Evolutionary conservation across 2,329 filamentous ascomycete species (phyloP).

Genomic region (Dactylellina parvicollis): DNA sequence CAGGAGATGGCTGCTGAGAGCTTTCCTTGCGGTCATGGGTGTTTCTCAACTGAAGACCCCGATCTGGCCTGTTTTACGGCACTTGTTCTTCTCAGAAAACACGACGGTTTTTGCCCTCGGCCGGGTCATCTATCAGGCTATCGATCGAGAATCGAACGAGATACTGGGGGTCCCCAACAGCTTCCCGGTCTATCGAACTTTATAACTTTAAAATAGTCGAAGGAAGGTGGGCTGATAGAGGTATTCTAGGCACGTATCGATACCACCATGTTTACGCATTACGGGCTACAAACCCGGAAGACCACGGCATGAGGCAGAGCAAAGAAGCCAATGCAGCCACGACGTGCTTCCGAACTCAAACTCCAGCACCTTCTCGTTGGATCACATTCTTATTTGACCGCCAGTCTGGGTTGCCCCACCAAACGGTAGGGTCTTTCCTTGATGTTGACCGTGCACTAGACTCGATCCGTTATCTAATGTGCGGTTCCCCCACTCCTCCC

Average conservation of each 20-base stretch:
- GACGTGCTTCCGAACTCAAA: constrained; percentile 48
- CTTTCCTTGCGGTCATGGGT: constrained; percentile 38
- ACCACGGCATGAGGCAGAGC: constrained; percentile 12
- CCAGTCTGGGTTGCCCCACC: constrained; percentile 50
- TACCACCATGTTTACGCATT: constrained; percentile 26
- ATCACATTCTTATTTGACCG: constrained; percentile 53
- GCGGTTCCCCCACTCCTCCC: constrained; percentile 45
- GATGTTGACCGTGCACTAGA: constrained; percentile 39
- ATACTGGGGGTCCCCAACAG: background rate
- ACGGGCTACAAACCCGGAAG: constrained; percentile 32
- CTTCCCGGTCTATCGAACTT: background rate
- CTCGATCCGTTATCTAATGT: constrained; percentile 48
- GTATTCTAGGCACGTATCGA: constrained; percentile 38
- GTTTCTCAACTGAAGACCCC: constrained; percentile 51
- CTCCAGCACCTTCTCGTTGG: constrained; percentile 52
- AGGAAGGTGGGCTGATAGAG: constrained; percentile 34
- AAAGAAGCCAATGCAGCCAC: constrained; percentile 42
- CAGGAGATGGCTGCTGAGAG: constrained; percentile 31
- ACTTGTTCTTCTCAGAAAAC: constrained; percentile 16
- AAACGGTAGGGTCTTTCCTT: constrained; percentile 36
- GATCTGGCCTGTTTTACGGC: constrained; percentile 29
- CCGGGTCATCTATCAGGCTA: constrained; percentile 18
- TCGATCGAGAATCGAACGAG: constrained; percentile 13
- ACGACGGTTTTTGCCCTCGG: constrained; percentile 16
- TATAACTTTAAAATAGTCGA: constrained; percentile 26